Base-by-base conservation (phyloP, 192 early-diverging fungal genomes). In the Phycomyces blakesleeanus region DNA sequence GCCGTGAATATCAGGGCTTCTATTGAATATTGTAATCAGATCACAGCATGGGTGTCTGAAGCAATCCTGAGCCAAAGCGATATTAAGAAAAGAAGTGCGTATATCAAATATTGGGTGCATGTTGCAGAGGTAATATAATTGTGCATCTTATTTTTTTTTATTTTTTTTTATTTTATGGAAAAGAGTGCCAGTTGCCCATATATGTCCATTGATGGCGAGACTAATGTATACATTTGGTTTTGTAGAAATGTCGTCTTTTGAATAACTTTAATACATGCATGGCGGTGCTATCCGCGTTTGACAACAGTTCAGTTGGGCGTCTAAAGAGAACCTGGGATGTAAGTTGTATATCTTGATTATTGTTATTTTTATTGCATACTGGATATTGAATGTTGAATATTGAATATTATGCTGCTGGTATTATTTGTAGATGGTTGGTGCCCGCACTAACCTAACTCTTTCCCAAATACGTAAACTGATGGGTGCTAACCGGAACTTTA, bases 221-320 rank as follows among this genome's bases (percentile, higher is more conserved):
- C 37, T 41, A 20, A 14, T 27, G 15, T 38, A 1, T 61, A 21
- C 11, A 3, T 61, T 41, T 55, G n/a, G 37, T 50, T 15, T n/a
- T n/a, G n/a, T 68, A 68, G 71, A 73, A 82, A 71, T 91, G 91
- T 79, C 82, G 87, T 42, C 61, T 66, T 11, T 71, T 97, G 24
- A 94, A 97, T 78, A 96, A 98, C 79, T 98, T 91, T 67, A 94
- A 93, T 76, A 90, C 92, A 16, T 80, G 94, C 29, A 92, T 90
- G 79, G 85, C 92, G 16, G 89, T 96, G 34, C 77, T 95, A 21
- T 90, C 91, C 12, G 92, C 90, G 16, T 84, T 97, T 61, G 86
- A 91, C 24, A 89, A 90, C n/a, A 89, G 90, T 12, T 86, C 92
- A 1, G 83, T 98, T 49, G 86, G 90, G 73, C 88, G 96, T 15